Evolutionary conservation across 257 asterid genomes (phyloP).

Genomic region (Solanum raphanifolium): DNA sequence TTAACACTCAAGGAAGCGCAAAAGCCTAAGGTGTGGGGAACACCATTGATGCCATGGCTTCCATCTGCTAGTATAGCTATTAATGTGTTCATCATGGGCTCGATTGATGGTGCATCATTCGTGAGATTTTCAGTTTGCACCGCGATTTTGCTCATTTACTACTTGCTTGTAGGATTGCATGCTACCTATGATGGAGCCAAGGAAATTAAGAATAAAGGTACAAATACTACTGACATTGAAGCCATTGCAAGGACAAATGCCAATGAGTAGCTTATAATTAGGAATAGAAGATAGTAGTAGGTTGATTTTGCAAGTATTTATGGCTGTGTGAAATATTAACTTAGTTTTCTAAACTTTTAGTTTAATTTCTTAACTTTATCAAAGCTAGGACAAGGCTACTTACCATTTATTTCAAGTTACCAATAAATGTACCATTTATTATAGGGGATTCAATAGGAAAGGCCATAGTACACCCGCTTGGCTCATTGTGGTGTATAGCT

Average conservation of each 20-base stretch:
- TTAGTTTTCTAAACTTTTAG: background rate
- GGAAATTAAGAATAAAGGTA: background rate
- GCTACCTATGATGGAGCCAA: slow-evolving; percentile 26
- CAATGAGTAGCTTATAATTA: background rate
- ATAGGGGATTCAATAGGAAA: background rate
- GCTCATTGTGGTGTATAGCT: background rate
- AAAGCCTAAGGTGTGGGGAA: slow-evolving; percentile 22
- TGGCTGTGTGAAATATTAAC: background rate
- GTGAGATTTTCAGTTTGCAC: slow-evolving; percentile 23
- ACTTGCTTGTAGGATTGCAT: slow-evolving; percentile 20
- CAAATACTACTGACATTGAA: background rate
- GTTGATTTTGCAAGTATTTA: background rate
- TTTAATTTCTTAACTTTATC: background rate
- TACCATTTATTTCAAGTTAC: background rate
- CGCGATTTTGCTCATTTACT: slow-evolving; percentile 18
- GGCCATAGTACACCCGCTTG: background rate
- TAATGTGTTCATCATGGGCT: slow-evolving; percentile 25
- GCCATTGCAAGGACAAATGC: background rate
- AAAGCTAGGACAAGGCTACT: background rate
- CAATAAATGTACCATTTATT: background rate
- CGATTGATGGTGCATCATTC: slow-evolving; percentile 21
- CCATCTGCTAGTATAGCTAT: slow-evolving; percentile 28
- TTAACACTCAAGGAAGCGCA: slow-evolving; percentile 14
- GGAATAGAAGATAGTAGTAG: background rate
- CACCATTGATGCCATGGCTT: slow-evolving; percentile 29